Conservation (phyloP, 225 moss, liverwort and hornwort genomes). For the Sphagnum contortum region DNA sequence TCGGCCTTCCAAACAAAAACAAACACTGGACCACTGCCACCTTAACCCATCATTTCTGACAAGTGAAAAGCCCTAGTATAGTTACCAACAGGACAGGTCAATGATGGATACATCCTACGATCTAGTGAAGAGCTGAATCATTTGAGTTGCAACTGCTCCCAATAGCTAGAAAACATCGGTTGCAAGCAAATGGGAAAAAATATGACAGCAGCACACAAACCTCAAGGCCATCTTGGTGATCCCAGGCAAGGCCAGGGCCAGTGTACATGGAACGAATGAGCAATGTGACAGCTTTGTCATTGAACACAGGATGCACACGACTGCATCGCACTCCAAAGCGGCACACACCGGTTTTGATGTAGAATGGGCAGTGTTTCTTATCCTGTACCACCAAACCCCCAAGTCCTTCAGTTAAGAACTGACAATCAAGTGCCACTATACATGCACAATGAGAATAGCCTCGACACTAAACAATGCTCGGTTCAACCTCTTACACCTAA, state of each 20-base stretch:
- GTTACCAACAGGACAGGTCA: too few relatives aligned
- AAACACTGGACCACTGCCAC: too few relatives aligned
- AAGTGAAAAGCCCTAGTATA: too few relatives aligned
- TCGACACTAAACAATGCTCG: neutral
- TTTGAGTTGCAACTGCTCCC: conserved; percentile 23
- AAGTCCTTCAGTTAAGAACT: neutral
- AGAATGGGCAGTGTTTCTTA: conserved; percentile 87
- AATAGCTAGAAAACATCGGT: too few relatives aligned
- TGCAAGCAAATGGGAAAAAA: too few relatives aligned
- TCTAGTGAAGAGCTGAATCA: conserved; percentile 1
- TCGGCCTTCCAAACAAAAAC: too few relatives aligned
- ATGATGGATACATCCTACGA: neutral
- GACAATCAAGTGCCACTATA: neutral
- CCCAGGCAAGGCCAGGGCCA: conserved; percentile 91
- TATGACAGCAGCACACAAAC: conserved; percentile 61
- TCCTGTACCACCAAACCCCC: conserved; percentile 41
- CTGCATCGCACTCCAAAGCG: conserved; percentile 96
- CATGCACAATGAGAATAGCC: neutral
- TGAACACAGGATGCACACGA: conserved; percentile 82
- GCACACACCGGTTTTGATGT: conserved; percentile 97
- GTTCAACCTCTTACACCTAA: neutral
- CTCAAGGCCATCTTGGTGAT: conserved; percentile 91
- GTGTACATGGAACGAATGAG: conserved; percentile 95
- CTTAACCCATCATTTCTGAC: too few relatives aligned
- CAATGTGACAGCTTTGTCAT: conserved; percentile 80